These are phyloP conservation scores for Pleurotus salmoneostramineus DNA, from an alignment of 768 basidiomycete species.

Conservation along the genomic window DNA sequence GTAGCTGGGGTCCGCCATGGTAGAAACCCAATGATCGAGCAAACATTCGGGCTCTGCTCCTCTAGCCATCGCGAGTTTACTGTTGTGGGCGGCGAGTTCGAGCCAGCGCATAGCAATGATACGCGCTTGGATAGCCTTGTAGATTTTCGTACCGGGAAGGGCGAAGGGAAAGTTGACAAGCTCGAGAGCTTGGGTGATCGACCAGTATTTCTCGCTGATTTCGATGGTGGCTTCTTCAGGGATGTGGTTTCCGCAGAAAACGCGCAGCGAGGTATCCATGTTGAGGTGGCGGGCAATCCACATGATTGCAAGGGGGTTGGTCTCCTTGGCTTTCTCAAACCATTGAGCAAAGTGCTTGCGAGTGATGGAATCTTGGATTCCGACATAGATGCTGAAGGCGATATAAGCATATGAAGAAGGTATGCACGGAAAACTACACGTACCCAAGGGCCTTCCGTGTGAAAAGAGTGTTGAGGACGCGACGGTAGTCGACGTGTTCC, in stretches of 20 bases:
- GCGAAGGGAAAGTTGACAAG: conserved; percentile 98
- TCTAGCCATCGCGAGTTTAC: conserved; percentile 78
- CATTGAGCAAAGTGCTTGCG: conserved; percentile 73
- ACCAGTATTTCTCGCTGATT: conserved; percentile 94
- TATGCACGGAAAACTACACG: conserved; percentile 18
- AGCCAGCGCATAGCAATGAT: conserved; percentile 83
- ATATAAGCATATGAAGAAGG: conserved; percentile 5
- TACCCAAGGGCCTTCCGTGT: conserved; percentile 92
- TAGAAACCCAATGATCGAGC: conserved; percentile 87
- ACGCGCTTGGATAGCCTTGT: conserved; percentile 87
- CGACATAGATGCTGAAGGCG: conserved; percentile 66
- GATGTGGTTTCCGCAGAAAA: conserved; percentile 93
- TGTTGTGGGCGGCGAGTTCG: conserved; percentile 69
- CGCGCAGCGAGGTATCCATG: conserved; percentile 95
- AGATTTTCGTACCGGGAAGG: conserved; percentile 94
- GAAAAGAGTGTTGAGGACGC: conserved; percentile 86
- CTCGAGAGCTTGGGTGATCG: conserved; percentile 90
- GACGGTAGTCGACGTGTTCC: conserved; percentile 87
- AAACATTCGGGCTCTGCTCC: conserved; percentile 84
- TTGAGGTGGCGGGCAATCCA: conserved; percentile 89
- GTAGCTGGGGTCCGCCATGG: conserved; percentile 58
- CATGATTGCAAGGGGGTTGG: conserved; percentile 67
- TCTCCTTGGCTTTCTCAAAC: conserved; percentile 53
- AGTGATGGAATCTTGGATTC: conserved; percentile 78
- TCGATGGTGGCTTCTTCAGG: conserved; percentile 72